phyloP scores from a whole-genome alignment of 2,329 filamentous ascomycete genomes.

The Fusarium sp. region DNA sequence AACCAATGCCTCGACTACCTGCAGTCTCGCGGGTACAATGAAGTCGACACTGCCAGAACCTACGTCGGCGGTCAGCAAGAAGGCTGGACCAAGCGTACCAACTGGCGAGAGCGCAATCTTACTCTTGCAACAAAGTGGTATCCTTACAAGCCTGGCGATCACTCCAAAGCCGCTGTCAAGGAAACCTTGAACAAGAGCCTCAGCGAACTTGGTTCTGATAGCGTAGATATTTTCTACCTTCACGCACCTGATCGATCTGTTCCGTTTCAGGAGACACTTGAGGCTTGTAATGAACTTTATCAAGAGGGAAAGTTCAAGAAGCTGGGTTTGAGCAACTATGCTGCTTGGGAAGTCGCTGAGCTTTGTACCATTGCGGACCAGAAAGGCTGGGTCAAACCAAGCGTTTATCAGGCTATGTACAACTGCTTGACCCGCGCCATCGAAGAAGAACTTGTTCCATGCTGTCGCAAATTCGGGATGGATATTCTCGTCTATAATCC shows the following conservation, averaged over 20 bases:
- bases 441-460: not conserved
- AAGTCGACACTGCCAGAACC: conserved; percentile 74
- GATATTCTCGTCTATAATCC: conserved; percentile 80
- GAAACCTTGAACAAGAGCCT: not conserved
- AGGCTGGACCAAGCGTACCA: conserved; percentile 74
- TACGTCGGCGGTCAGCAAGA: conserved; percentile 74
- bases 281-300: conserved; percentile 75
- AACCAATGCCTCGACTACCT: not conserved
- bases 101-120: conserved; percentile 74
- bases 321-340: conserved; percentile 78
- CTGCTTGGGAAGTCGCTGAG: conserved; percentile 80
- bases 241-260: conserved; percentile 69
- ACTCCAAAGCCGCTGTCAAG: not conserved
- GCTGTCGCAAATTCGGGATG: conserved; percentile 73
- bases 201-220: not conserved
- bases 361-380: conserved; percentile 65
- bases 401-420: conserved; percentile 82
- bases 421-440: conserved; percentile 61
- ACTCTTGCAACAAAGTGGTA: conserved; percentile 73
- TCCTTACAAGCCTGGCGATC: conserved; percentile 4
- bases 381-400: conserved; percentile 75
- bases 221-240: conserved; percentile 30
- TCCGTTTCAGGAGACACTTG: conserved; percentile 76
- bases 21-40: conserved; percentile 63
- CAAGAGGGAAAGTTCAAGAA: conserved; percentile 77